Evolutionary conservation across 2,329 filamentous ascomycete species (phyloP), one percentile per base, ranked within the genome.

Genomic region (Hymenoscyphus scutula): DNA sequence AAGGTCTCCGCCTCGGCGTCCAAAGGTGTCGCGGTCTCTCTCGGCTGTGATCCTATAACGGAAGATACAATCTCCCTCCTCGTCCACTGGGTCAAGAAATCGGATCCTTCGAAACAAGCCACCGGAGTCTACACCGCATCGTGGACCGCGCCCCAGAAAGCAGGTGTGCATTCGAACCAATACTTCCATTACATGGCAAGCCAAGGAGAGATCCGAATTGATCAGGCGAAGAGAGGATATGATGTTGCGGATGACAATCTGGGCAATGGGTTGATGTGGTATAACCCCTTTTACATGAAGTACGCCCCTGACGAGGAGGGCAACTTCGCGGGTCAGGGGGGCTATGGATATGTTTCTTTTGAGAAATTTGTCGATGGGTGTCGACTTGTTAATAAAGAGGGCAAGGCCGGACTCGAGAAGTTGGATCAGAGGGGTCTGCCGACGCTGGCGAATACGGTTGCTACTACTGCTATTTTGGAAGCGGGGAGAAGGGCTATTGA

Each of bases 321-420:
- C 60, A 96, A 97, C 78, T 97, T 97, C 76, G 88, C 86, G 60
- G 93, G 93, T 38, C 93, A 97, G 79, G 89, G 87, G 6, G 93
- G 93, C 27, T 97, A 97, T 75, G 93, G 93, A 37, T 97, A 97
- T 77, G 85, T 97, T 63, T 95, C 90, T 23, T 93, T 97, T 73
- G 93, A 97, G 80, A 97, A 97, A 78, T 97, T 97, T 76, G 88
- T 97, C 57, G 92, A 97, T 75, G 92, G 89, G 13, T 92, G 92
- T 74, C 86, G 86, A 53, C 84, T 86, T 5, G 80, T 97, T 59
- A 72, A 97, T 62, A 96, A 95, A 73, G 85, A 89, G 32, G 89
- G 90, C 25, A 81, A 82, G 53, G 80, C 88, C 56, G 91, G 84
- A 58, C 82, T 94, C 1, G 87, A 88, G 29, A 88, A 93, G 67